Percentiles rank a stretch among this genome's conserved stretches.
These are phyloP conservation scores for Hsuehochloa calcarea DNA, from an alignment of 176 grass and related monocot genomes.

Conservation along the genomic window DNA sequence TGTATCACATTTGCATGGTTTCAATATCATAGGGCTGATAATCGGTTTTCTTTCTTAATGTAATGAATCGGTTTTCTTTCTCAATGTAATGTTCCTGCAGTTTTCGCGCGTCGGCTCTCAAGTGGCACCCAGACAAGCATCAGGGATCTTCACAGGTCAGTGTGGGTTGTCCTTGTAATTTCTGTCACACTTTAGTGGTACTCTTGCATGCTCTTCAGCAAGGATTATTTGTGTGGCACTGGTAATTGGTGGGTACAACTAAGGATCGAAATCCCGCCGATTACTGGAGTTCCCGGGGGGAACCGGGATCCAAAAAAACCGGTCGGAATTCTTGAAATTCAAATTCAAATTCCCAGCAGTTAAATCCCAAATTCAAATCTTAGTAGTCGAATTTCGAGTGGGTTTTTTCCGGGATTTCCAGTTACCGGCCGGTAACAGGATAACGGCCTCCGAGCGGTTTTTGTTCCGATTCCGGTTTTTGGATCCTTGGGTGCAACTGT, in stretches of 20 bases:
- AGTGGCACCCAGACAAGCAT: constrained; percentile 95
- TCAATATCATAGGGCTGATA: neutral
- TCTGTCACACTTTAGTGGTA: neutral
- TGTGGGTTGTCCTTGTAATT: neutral
- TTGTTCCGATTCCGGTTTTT: too few relatives aligned
- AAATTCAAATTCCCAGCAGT: too few relatives aligned
- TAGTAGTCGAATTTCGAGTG: too few relatives aligned
- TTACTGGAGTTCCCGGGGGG: too few relatives aligned
- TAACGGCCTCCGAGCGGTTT: too few relatives aligned
- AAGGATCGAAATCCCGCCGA: too few relatives aligned
- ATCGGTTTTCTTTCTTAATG: constrained; percentile 4
- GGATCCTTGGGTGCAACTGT: neutral
- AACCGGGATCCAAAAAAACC: too few relatives aligned
- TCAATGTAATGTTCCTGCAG: constrained; percentile 36
- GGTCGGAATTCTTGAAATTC: too few relatives aligned
- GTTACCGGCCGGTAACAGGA: too few relatives aligned
- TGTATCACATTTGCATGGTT: neutral
- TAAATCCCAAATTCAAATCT: too few relatives aligned
- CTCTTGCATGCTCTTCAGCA: neutral
- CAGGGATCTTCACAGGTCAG: constrained; percentile 73
- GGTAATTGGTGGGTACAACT: neutral
- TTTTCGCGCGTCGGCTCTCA: constrained; percentile 73
- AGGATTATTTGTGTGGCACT: neutral
- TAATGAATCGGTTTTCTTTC: neutral
- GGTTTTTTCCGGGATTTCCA: too few relatives aligned